phyloP scores from a whole-genome alignment of 306 rosid species.

The Quercus alba region DNA sequence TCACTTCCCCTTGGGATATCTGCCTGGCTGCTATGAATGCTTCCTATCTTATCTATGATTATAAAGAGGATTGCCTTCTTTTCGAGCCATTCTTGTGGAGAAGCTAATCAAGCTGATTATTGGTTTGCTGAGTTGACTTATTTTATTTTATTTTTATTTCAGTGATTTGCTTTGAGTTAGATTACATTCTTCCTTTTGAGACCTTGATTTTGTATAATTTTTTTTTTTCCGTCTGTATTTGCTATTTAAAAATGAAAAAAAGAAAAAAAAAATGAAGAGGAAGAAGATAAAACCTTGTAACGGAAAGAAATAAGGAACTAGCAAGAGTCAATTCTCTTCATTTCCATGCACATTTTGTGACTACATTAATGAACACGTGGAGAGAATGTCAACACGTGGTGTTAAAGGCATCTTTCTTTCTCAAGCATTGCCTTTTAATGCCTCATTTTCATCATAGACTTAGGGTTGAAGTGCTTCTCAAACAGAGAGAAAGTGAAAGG shows the following conservation, averaged over 20 bases:
- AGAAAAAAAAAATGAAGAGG: background rate
- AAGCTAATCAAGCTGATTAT: background rate
- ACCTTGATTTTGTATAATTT: background rate
- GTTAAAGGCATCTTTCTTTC: constrained; percentile 1
- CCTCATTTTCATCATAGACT: constrained; percentile 1
- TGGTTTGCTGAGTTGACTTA: background rate
- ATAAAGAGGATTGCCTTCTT: background rate
- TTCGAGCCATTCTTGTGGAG: background rate
- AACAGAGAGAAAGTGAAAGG: background rate
- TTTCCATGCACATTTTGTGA: background rate
- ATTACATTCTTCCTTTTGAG: background rate
- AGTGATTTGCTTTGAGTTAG: background rate
- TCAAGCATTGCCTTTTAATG: background rate
- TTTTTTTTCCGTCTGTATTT: background rate
- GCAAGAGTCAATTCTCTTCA: background rate
- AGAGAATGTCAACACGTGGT: constrained; percentile 14
- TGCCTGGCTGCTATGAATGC: background rate
- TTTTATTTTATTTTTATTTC: background rate
- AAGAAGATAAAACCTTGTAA: background rate
- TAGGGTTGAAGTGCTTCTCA: background rate
- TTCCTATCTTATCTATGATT: background rate
- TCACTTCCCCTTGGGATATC: background rate
- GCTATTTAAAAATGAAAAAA: background rate
- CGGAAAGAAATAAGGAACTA: background rate
- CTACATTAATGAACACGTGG: background rate